Conservation (phyloP, 148 eudicot species). For the Camellia granthamiana region DNA sequence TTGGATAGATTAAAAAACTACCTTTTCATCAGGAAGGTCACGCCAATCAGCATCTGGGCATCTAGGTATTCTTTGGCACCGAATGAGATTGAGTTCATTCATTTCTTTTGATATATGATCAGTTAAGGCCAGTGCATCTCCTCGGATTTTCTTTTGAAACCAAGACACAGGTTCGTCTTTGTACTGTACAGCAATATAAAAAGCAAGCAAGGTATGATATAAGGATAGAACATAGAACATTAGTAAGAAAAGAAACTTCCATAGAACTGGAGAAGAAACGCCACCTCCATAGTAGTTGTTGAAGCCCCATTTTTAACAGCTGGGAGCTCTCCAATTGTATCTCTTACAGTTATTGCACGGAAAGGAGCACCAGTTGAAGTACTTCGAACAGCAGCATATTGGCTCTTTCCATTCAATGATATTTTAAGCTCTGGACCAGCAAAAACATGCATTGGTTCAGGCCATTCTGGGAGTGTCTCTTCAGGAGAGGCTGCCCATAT, state of each 20-base stretch:
- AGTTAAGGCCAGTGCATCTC: conserved; percentile 38
- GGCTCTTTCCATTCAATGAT: conserved; percentile 39
- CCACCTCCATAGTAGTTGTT: conserved; percentile 61
- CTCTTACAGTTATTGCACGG: conserved; percentile 90
- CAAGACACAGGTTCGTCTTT: conserved; percentile 71
- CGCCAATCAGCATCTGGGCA: conserved; percentile 96
- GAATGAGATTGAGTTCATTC: conserved; percentile 86
- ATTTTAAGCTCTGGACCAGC: conserved; percentile 76
- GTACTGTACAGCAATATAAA: conserved; percentile 54
- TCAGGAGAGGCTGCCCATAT: conserved; percentile 99
- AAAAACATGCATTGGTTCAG: conserved; percentile 99
- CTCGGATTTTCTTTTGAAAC: conserved; percentile 90
- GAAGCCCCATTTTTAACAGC: conserved; percentile 85
- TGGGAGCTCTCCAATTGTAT: conserved; percentile 97
- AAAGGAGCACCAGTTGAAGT: conserved; percentile 88
- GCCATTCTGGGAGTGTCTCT: conserved; percentile 92
- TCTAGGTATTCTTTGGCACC: conserved; percentile 83
- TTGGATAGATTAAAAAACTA: conserved; percentile 15
- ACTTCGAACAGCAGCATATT: conserved; percentile 86
- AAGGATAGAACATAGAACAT: neutral
- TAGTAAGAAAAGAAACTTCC: neutral
- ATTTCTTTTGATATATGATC: conserved; percentile 93
- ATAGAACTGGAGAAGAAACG: neutral
- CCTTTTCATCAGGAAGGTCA: conserved; percentile 98
- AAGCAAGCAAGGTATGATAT: neutral